Conservation (phyloP, 805 yeast genomes). For the Myxozyma geophila region DNA sequence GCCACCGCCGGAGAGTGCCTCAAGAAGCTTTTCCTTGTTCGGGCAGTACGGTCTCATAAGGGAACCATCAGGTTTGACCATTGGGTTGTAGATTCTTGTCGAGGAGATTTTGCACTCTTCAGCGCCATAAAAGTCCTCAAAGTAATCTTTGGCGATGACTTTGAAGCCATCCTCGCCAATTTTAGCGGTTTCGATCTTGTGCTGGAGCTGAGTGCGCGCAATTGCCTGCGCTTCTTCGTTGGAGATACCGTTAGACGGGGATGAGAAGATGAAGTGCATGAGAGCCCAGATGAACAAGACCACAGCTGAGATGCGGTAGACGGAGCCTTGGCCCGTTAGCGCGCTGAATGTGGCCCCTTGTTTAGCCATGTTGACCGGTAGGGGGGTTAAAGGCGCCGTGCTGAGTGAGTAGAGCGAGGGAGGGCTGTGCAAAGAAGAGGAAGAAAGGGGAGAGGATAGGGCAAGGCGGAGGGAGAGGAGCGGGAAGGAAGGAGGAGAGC, state of each 20-base stretch:
- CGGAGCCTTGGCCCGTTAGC: conserved; percentile 26
- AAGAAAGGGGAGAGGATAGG: neutral
- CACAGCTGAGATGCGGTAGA: conserved; percentile 32
- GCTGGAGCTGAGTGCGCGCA: conserved; percentile 29
- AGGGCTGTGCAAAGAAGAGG: neutral
- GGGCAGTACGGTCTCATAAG: conserved; percentile 30
- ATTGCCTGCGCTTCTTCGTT: conserved; percentile 32
- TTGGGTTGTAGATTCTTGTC: conserved; percentile 32
- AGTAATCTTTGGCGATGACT: conserved; percentile 17
- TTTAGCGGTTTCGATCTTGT: conserved; percentile 25
- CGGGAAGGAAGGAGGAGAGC: neutral
- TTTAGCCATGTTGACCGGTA: conserved; percentile 26
- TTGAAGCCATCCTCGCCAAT: conserved; percentile 34
- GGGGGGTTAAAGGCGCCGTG: conserved; percentile 12
- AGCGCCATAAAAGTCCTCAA: conserved; percentile 35
- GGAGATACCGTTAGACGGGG: conserved; percentile 15
- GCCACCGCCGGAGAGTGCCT: conserved; percentile 32
- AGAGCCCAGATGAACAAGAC: conserved; percentile 28
- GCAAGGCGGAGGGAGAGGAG: neutral
- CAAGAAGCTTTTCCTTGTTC: conserved; percentile 22
- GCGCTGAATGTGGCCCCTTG: conserved; percentile 21
- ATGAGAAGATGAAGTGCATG: conserved; percentile 22
- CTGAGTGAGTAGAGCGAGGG: neutral
- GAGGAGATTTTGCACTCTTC: conserved; percentile 32
- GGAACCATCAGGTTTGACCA: conserved; percentile 27